phyloP scores from a whole-genome alignment of 2,329 filamentous ascomycete genomes.

The Fusarium clavum region DNA sequence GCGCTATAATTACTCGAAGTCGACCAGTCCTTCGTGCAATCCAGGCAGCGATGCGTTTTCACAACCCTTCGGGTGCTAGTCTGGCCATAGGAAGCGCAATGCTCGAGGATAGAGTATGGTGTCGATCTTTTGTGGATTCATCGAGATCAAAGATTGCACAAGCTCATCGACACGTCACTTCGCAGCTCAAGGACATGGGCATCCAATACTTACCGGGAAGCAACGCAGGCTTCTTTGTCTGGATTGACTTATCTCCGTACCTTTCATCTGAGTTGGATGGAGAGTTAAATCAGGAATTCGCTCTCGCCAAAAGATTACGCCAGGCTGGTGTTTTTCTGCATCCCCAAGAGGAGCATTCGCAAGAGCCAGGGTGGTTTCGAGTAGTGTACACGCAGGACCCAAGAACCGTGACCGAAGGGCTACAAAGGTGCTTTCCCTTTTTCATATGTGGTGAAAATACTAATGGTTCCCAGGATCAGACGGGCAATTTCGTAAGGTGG shows the following conservation, averaged over 20 bases:
- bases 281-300: conserved; percentile 56
- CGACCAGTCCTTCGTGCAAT: conserved; percentile 51
- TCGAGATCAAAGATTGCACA: conserved; percentile 55
- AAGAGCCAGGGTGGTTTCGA: conserved; percentile 64
- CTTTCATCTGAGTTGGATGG: conserved; percentile 49
- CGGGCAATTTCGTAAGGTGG: conserved; percentile 20
- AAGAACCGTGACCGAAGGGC: conserved; percentile 51
- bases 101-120: conserved; percentile 59
- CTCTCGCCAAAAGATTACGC: conserved; percentile 57
- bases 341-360: conserved; percentile 59
- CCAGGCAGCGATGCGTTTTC: conserved; percentile 57
- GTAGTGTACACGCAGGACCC: conserved; percentile 62
- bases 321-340: conserved; percentile 63
- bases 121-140: conserved; percentile 56
- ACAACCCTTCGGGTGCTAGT: conserved; percentile 59
- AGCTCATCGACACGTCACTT: conserved; percentile 55
- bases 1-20: conserved; percentile 58
- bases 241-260: conserved; percentile 61
- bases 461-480: conserved; percentile 32
- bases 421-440: conserved; percentile 48
- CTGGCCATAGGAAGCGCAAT: conserved; percentile 58
- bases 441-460: background rate
- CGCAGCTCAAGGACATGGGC: conserved; percentile 53
- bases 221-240: conserved; percentile 70
- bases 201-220: conserved; percentile 58